Evolutionary conservation across 2,329 filamentous ascomycete genomes (phyloP), one percentile per base, ranked within the genome.

Genomic region (Massarina eburnea): DNA sequence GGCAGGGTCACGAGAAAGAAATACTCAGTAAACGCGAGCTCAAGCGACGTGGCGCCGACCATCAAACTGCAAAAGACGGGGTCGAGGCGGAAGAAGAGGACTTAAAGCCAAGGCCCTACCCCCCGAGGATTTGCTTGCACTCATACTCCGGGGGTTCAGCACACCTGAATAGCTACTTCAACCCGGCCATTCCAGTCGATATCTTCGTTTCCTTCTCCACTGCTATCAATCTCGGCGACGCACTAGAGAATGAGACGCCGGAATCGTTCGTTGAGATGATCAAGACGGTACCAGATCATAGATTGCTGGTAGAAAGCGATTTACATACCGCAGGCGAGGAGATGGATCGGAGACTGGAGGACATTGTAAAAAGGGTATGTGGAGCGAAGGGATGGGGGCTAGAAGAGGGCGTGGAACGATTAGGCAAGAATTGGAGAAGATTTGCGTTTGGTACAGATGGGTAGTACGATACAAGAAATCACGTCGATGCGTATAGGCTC

Each of bases 131-230:
- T 64, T 99, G 94, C 64, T 81, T 99, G 48, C 94, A 99, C 70
- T 96, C 91, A 0, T 99, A 91, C 70, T 95, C 88, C 38, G 92
- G 90, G 0, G 80, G 86, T 5, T 76, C 82, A 9, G 85, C 94
- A 45, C 80, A 85, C 24, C 73, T 96, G 29, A 85, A 81, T 54
- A 90, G 91, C 67, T 97, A 96, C 61, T 73, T 90, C 38, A 79
- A 87, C 52, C 81, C 82, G 1, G 76, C 80, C 1, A 82, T 94
- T 8, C 92, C 92, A 0, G 83, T 84, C 0, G 77, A 83, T 14
- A 79, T 97, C 17, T 99, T 85, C 70, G 91, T 95, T 59, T 96
- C 91, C 1, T 95, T 97, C 64, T 96, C 91, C 1, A 79, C 79
- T 0, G 84, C 83, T 5, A 87, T 99, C 59, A 99, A 97, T 63